Evolutionary conservation across 2,329 filamentous ascomycete species (phyloP).

Genomic region (Waltergamsia citrina): DNA sequence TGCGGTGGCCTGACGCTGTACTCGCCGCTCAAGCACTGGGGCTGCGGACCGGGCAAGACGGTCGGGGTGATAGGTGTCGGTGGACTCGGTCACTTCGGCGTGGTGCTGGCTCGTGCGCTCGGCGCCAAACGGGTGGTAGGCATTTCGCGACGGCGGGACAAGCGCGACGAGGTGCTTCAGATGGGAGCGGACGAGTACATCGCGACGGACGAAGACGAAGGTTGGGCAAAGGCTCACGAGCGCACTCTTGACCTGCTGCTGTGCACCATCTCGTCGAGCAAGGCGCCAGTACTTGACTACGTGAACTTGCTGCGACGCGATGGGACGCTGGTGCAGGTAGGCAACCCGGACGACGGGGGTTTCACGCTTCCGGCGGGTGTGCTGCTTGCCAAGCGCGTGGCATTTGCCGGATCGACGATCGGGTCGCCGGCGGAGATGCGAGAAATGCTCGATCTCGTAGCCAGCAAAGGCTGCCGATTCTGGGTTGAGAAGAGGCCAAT

Average conservation of each 20-base stretch:
- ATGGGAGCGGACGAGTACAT: conserved; percentile 47
- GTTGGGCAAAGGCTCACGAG: conserved; percentile 43
- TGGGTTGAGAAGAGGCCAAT: conserved; percentile 47
- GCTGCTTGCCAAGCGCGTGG: conserved; percentile 44
- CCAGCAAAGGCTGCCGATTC: conserved; percentile 42
- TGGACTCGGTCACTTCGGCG: conserved; percentile 59
- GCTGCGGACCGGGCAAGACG: conserved; percentile 55
- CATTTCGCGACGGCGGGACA: conserved; percentile 43
- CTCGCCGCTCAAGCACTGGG: conserved; percentile 51
- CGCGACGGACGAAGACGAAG: conserved; percentile 32
- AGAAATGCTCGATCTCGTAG: conserved; percentile 49
- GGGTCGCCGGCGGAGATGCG: conserved; percentile 46
- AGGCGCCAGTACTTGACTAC: conserved; percentile 54
- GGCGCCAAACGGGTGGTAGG: conserved; percentile 50
- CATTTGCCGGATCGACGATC: conserved; percentile 33
- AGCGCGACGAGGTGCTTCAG: conserved; percentile 43
- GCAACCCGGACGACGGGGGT: conserved; percentile 20
- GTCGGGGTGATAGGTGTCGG: conserved; percentile 61
- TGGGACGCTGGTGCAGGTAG: conserved; percentile 57
- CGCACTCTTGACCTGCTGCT: conserved; percentile 48
- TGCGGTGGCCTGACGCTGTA: conserved; percentile 64
- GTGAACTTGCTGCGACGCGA: conserved; percentile 46
- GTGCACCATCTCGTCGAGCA: conserved; percentile 38
- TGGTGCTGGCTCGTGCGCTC: conserved; percentile 59
- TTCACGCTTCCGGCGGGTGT: conserved; percentile 21